phyloP scores from a whole-genome alignment of 2,329 filamentous ascomycete species.

The Mycocentrospora acerina region DNA sequence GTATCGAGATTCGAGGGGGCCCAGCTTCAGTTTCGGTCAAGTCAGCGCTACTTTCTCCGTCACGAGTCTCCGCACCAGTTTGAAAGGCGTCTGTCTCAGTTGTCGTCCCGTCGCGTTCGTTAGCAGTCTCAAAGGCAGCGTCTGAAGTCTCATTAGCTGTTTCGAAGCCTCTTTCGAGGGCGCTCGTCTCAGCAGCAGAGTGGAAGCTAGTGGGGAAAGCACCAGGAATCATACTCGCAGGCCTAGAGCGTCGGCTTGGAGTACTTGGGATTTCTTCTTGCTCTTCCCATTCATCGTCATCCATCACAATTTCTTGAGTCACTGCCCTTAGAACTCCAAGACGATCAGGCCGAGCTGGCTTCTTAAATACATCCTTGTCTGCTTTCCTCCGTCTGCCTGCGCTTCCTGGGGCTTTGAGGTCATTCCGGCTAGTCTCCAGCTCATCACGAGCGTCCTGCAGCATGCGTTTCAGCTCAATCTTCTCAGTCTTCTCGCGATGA shows the following conservation, averaged over 20 bases:
- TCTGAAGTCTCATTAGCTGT: conserved; percentile 73
- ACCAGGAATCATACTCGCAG: conserved; percentile 29
- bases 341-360: conserved; percentile 69
- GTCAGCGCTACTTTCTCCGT: conserved; percentile 73
- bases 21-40: conserved; percentile 80
- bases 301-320: conserved; percentile 75
- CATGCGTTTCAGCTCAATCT: conserved; percentile 91
- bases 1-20: conserved; percentile 24
- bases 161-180: conserved; percentile 72
- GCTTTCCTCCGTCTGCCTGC: conserved; percentile 59
- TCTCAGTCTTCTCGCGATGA: conserved; percentile 97
- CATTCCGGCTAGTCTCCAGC: conserved; percentile 67
- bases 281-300: conserved; percentile 85
- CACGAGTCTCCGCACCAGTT: conserved; percentile 76
- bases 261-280: conserved; percentile 60
- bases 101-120: conserved; percentile 67
- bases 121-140: conserved; percentile 68
- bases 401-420: conserved; percentile 48
- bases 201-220: conserved; percentile 35
- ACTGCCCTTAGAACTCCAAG: conserved; percentile 73
- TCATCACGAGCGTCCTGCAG: conserved; percentile 94
- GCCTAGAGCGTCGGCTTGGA: conserved; percentile 50
- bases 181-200: conserved; percentile 40
- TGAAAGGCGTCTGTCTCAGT: conserved; percentile 96
- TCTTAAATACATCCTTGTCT: conserved; percentile 67